Percentiles rank a stretch among this genome's conserved stretches.
Evolutionary conservation across 2,329 filamentous ascomycete genomes (phyloP).

Genomic region (Pseudogymnoascus sp.): DNA sequence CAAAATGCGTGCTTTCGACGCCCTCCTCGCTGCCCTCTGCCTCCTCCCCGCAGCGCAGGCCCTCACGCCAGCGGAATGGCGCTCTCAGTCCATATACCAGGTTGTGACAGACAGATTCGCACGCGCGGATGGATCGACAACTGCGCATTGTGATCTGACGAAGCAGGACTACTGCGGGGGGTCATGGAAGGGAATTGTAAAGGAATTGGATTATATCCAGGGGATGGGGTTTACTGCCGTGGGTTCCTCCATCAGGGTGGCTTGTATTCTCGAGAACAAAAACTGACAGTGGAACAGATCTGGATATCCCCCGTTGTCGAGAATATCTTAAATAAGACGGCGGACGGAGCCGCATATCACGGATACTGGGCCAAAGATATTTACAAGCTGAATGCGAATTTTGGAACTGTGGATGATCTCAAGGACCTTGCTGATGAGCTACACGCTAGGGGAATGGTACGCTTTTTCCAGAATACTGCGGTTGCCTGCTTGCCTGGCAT

Average conservation of each 20-base stretch:
- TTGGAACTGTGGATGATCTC: conserved; percentile 53
- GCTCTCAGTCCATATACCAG: conserved; percentile 34
- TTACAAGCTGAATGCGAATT: conserved; percentile 47
- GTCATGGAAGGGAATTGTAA: conserved; percentile 38
- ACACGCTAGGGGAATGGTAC: conserved; percentile 47
- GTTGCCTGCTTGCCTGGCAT: not conserved
- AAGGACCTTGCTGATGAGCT: conserved; percentile 47
- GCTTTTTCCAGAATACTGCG: not conserved
- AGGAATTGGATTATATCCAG: conserved; percentile 40
- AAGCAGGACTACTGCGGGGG: conserved; percentile 38
- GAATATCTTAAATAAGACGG: conserved; percentile 32
- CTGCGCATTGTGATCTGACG: conserved; percentile 23
- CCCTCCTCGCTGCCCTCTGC: not conserved
- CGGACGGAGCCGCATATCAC: conserved; percentile 35
- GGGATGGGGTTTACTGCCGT: conserved; percentile 31
- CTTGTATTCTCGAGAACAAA: not conserved
- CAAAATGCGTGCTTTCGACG: not conserved
- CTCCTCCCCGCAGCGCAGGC: not conserved
- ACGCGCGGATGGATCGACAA: conserved; percentile 28
- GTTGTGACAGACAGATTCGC: conserved; percentile 36
- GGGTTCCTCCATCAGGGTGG: conserved; percentile 8
- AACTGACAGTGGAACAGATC: conserved; percentile 23
- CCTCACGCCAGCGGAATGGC: conserved; percentile 25
- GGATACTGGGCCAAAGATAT: conserved; percentile 39
- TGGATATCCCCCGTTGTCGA: conserved; percentile 38